phyloP scores from a whole-genome alignment of 345 rosid genomes.

The Leavenworthia alabamica region DNA sequence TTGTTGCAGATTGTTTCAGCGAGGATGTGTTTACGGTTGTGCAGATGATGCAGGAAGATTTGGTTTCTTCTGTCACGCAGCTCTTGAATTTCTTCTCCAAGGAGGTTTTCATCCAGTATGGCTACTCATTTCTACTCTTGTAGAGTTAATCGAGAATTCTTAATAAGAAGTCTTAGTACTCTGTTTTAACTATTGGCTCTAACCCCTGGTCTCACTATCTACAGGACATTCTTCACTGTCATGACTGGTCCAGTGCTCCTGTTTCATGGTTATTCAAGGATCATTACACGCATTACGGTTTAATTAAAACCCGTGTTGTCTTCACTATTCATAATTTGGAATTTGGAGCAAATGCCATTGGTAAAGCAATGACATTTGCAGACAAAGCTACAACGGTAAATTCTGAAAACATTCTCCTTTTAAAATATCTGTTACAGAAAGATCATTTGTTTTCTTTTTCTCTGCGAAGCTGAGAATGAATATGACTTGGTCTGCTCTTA shows the following conservation, averaged over 20 bases:
- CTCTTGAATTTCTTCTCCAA: constrained; percentile 85
- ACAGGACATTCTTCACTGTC: constrained; percentile 96
- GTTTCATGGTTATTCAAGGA: constrained; percentile 86
- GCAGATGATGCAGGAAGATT: constrained; percentile 77
- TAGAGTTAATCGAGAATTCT: not conserved
- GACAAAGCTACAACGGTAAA: constrained; percentile 91
- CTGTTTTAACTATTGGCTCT: not conserved
- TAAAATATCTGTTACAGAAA: not conserved
- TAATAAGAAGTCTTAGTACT: not conserved
- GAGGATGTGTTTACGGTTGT: constrained; percentile 75
- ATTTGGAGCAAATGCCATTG: constrained; percentile 64
- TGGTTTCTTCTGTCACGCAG: constrained; percentile 90
- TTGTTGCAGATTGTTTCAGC: constrained; percentile 51
- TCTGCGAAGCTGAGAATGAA: not conserved
- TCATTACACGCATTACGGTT: constrained; percentile 65
- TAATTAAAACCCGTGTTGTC: constrained; percentile 70
- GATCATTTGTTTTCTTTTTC: not conserved
- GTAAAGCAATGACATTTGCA: constrained; percentile 69
- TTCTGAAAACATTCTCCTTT: constrained; percentile 1
- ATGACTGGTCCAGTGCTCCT: constrained; percentile 96
- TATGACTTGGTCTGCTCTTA: not conserved
- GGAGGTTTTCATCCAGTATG: constrained; percentile 85
- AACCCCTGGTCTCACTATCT: constrained; percentile 6
- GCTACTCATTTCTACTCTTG: not conserved
- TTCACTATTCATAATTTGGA: constrained; percentile 93